Percentiles rank a stretch among this genome's conserved stretches.
Evolutionary conservation across 1,139 yeast species (phyloP).

Genomic region (Pneumocystis murina): DNA sequence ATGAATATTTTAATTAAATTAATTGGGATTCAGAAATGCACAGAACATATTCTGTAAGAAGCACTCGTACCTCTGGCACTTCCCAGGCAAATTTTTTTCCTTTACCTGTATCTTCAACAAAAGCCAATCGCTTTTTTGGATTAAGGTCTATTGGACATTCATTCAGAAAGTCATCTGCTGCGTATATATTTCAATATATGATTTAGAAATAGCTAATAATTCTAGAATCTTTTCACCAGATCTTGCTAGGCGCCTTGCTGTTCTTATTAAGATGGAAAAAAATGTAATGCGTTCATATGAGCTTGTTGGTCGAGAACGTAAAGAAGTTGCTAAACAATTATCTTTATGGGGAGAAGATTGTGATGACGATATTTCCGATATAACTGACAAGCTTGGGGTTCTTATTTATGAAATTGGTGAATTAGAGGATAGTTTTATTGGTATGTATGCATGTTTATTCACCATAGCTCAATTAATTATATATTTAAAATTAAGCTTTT

Average conservation of each 20-base stretch:
- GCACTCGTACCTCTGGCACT: constrained; percentile 91
- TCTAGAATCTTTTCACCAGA: constrained; percentile 27
- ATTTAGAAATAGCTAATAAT: neutral
- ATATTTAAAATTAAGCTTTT: neutral
- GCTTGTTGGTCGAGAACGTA: constrained; percentile 85
- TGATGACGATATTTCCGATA: constrained; percentile 93
- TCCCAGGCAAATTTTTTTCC: constrained; percentile 88
- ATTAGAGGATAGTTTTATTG: constrained; percentile 87
- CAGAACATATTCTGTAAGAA: constrained; percentile 94
- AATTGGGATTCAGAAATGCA: constrained; percentile 43
- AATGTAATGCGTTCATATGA: constrained; percentile 89
- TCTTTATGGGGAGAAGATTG: constrained; percentile 96
- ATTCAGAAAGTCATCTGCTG: constrained; percentile 79
- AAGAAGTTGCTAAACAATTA: constrained; percentile 91
- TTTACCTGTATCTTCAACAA: constrained; percentile 83
- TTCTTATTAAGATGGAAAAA: constrained; percentile 89
- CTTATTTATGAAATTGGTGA: constrained; percentile 92
- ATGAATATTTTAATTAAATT: neutral
- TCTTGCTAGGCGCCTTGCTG: constrained; percentile 76
- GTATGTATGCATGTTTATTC: neutral
- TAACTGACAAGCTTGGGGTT: constrained; percentile 94
- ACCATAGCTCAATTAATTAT: neutral
- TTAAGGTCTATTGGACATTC: constrained; percentile 64
- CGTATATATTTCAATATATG: neutral
- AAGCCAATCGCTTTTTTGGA: constrained; percentile 69